Conservation (phyloP, 768 basidiomycete genomes). For the Trametes cingulata region DNA sequence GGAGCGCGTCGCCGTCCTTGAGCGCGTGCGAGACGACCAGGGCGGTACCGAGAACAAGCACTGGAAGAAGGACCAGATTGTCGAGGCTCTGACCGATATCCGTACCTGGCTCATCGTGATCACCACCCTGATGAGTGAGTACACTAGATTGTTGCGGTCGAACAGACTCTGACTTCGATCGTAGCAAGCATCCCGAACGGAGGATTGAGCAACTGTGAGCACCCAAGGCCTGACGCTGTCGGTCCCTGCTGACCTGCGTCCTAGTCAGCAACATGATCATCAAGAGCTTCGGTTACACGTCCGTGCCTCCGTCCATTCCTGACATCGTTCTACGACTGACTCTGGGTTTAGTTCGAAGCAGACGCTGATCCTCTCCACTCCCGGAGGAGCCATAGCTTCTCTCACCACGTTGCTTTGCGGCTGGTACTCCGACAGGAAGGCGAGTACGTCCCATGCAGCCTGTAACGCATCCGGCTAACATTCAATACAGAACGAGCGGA, state of each 20-base stretch:
- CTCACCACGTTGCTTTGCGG: conserved; percentile 53
- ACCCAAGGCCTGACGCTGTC: background rate
- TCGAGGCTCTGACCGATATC: conserved; percentile 56
- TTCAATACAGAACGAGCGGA: conserved; percentile 48
- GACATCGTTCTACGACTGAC: background rate
- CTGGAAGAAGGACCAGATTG: conserved; percentile 57
- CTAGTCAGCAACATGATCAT: conserved; percentile 64
- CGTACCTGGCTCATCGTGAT: conserved; percentile 66
- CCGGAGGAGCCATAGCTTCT: conserved; percentile 48
- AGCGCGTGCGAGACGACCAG: conserved; percentile 67
- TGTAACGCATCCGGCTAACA: background rate
- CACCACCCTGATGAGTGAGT: conserved; percentile 57
- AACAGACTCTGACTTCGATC: conserved; percentile 8
- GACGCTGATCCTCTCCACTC: conserved; percentile 59
- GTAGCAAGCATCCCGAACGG: conserved; percentile 69
- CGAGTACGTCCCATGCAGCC: conserved; percentile 17
- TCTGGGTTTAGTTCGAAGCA: conserved; percentile 48
- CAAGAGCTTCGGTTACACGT: conserved; percentile 66
- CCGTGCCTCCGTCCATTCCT: conserved; percentile 22
- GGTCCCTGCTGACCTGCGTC: background rate
- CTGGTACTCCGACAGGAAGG: conserved; percentile 68
- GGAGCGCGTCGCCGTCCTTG: conserved; percentile 62
- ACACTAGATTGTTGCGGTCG: background rate
- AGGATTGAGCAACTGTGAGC: conserved; percentile 60
- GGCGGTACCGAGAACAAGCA: conserved; percentile 63